Evolutionary conservation across 352 stramenopile species (phyloP).

Genomic region (Discostella stelligera): DNA sequence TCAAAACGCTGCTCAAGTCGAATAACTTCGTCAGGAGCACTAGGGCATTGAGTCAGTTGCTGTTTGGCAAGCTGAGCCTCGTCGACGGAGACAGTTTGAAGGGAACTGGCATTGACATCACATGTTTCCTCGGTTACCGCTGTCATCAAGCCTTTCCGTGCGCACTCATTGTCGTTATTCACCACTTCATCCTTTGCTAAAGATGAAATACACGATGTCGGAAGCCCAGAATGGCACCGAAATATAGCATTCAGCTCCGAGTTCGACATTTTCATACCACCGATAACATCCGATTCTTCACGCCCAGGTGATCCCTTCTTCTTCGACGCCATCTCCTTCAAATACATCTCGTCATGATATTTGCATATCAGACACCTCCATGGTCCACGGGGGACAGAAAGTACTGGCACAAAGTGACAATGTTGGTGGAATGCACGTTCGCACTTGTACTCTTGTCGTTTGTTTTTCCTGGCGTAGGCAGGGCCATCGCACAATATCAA

Average conservation of each 20-base stretch:
- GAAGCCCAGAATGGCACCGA: neutral
- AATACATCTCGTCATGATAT: slow-evolving; percentile 32
- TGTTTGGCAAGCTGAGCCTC: neutral
- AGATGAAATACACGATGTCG: neutral
- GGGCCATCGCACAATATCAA: slow-evolving; percentile 72
- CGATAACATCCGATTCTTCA: neutral
- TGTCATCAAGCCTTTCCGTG: neutral
- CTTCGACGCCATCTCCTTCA: slow-evolving; percentile 28
- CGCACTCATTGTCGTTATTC: neutral
- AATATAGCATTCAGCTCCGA: slow-evolving; percentile 35
- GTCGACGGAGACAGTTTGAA: neutral
- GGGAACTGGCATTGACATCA: neutral
- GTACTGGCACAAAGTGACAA: slow-evolving; percentile 79
- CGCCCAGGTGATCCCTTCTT: slow-evolving; percentile 2
- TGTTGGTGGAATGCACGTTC: slow-evolving; percentile 78
- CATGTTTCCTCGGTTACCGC: neutral
- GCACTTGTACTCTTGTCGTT: slow-evolving; percentile 44
- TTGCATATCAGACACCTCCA: slow-evolving; percentile 74
- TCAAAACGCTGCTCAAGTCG: slow-evolving; percentile 37
- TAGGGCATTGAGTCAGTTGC: neutral
- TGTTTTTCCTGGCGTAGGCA: slow-evolving; percentile 14
- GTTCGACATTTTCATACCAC: slow-evolving; percentile 11
- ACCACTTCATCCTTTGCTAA: slow-evolving; percentile 4
- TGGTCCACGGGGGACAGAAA: slow-evolving; percentile 56
- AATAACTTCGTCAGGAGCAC: neutral